Percentiles rank a stretch among this genome's conserved stretches.
These are phyloP conservation scores for Zopfia rhizophila DNA, from an alignment of 2,329 filamentous ascomycete genomes.

Conservation along the genomic window DNA sequence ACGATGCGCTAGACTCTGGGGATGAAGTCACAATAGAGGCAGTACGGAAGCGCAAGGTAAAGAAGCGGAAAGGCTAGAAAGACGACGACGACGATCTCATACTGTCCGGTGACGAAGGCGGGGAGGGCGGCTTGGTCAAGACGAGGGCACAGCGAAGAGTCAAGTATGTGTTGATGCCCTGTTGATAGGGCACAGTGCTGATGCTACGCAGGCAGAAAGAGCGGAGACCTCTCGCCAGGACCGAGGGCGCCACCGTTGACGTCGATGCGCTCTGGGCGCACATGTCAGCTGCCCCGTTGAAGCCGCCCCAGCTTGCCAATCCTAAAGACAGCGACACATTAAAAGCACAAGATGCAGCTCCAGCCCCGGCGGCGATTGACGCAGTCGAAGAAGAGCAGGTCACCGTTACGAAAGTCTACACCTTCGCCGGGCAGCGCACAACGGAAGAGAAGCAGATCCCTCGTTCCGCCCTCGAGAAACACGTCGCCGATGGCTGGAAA, in stretches of 20 bases:
- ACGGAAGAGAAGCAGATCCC: slow-evolving; percentile 77
- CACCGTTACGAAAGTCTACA: slow-evolving; percentile 76
- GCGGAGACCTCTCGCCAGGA: slow-evolving; percentile 62
- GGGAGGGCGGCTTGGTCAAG: slow-evolving; percentile 72
- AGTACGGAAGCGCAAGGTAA: slow-evolving; percentile 54
- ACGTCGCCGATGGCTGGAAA: slow-evolving; percentile 45
- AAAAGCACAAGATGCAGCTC: slow-evolving; percentile 13
- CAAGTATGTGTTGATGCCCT: slow-evolving; percentile 62
- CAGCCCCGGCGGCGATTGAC: slow-evolving; percentile 7
- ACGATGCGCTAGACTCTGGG: slow-evolving; percentile 64
- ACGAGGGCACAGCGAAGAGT: slow-evolving; percentile 75
- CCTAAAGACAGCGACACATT: slow-evolving; percentile 19
- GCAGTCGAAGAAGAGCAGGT: slow-evolving; percentile 50
- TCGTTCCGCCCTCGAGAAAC: slow-evolving; percentile 39
- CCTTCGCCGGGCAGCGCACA: slow-evolving; percentile 77
- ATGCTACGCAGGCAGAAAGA: slow-evolving; percentile 64
- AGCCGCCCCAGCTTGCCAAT: slow-evolving; percentile 40
- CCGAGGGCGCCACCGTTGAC: slow-evolving; percentile 73
- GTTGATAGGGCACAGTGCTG: slow-evolving; percentile 13
- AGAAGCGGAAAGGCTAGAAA: slow-evolving; percentile 27
- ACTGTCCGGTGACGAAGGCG: slow-evolving; percentile 56
- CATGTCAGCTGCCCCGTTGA: slow-evolving; percentile 65
- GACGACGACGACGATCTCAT: slow-evolving; percentile 30
- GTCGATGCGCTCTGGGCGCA: slow-evolving; percentile 77
- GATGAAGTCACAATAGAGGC: slow-evolving; percentile 75